These are phyloP conservation scores for Leishmania tarentolae DNA, from an alignment of 208 protist genomes.

Conservation along the genomic window DNA sequence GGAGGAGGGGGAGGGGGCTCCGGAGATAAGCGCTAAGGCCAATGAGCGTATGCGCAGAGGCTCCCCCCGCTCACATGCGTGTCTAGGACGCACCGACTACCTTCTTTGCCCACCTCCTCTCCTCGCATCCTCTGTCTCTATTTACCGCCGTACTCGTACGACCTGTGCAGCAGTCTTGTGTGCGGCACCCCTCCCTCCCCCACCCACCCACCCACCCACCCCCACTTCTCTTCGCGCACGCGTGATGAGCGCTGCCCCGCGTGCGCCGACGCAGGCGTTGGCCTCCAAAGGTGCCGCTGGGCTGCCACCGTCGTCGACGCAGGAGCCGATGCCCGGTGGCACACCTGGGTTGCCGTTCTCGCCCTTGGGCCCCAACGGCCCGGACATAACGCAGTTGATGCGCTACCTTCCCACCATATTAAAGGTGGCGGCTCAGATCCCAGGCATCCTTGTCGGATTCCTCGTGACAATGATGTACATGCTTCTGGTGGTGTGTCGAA, in stretches of 20 bases:
- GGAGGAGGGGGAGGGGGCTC: background rate
- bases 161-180: background rate
- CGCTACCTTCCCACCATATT: constrained; percentile 59
- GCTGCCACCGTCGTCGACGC: background rate
- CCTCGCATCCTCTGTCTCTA: background rate
- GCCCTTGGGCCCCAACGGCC: constrained; percentile 16
- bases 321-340: background rate
- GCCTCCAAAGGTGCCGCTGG: background rate
- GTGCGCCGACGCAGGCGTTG: background rate
- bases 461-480: constrained; percentile 49
- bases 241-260: background rate
- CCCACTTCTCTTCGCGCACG: background rate
- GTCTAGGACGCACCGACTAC: background rate
- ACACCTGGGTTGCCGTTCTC: constrained; percentile 4
- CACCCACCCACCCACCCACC: background rate
- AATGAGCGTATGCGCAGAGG: background rate
- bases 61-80: background rate
- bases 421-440: constrained; percentile 36
- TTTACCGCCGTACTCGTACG: background rate
- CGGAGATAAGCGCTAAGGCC: background rate
- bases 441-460: constrained; percentile 61
- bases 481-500: constrained; percentile 38
- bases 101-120: background rate
- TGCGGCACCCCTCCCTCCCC: background rate
- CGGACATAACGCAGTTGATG: constrained; percentile 44